Evolutionary conservation across 1,139 yeast species (phyloP).

Genomic region (Scheffersomyces titani): DNA sequence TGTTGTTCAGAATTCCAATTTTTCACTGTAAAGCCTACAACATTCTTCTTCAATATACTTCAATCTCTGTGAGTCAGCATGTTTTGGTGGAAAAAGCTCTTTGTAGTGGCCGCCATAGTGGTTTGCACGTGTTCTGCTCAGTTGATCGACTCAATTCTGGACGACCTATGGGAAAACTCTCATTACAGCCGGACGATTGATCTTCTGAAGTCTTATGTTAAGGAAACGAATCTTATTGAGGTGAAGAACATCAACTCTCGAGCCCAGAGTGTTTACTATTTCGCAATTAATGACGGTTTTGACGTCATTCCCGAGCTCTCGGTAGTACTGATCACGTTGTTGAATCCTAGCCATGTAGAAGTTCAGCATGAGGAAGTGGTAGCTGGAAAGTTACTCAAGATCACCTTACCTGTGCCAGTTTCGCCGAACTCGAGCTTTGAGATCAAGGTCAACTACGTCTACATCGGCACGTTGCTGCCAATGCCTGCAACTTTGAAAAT

Average conservation of each 20-base stretch:
- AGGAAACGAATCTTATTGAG: slow-evolving; percentile 58
- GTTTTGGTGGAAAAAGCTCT: background rate
- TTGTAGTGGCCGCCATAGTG: slow-evolving; percentile 1
- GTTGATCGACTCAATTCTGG: slow-evolving; percentile 6
- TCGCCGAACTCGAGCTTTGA: slow-evolving; percentile 59
- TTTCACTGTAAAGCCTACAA: background rate
- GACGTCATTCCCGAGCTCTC: slow-evolving; percentile 50
- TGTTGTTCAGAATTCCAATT: background rate
- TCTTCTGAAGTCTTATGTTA: slow-evolving; percentile 64
- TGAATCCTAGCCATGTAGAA: slow-evolving; percentile 22
- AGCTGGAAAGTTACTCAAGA: slow-evolving; percentile 31
- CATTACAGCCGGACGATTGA: slow-evolving; percentile 58
- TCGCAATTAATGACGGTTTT: slow-evolving; percentile 51
- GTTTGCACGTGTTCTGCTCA: slow-evolving; percentile 5
- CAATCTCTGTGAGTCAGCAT: background rate
- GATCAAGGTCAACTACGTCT: slow-evolving; percentile 55
- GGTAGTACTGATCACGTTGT: slow-evolving; percentile 39
- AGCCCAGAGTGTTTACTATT: slow-evolving; percentile 58
- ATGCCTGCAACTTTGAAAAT: slow-evolving; percentile 64
- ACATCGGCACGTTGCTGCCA: slow-evolving; percentile 54
- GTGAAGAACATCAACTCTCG: slow-evolving; percentile 58
- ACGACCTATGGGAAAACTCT: slow-evolving; percentile 44
- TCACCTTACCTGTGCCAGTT: slow-evolving; percentile 65
- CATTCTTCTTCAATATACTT: background rate
- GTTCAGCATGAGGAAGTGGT: slow-evolving; percentile 31